A percentile compares a stretch with the other conserved stretches of the same genome.
Evolutionary conservation across 2,329 filamentous ascomycete species (phyloP).

Genomic region (Phaeosphaeria sp.): DNA sequence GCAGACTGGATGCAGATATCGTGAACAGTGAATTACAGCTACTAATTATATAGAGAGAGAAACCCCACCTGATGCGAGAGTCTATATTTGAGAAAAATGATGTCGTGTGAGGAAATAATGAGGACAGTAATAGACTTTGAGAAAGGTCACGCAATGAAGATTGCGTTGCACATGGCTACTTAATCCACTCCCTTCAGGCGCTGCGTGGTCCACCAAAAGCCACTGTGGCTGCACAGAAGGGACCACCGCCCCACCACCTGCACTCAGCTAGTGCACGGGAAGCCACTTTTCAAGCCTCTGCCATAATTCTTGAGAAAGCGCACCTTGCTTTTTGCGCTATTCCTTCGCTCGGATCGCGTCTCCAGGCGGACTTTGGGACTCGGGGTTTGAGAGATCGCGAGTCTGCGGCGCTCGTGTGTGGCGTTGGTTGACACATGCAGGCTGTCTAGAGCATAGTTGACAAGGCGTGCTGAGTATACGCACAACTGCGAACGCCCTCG

Average conservation of each 20-base stretch:
- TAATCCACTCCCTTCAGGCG: no score
- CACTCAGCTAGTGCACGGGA: constrained; percentile 33
- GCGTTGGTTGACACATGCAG: not conserved
- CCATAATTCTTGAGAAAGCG: not conserved
- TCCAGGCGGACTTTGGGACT: not conserved
- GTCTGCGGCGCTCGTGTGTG: not conserved
- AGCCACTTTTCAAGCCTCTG: constrained; percentile 24
- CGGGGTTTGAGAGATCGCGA: not conserved
- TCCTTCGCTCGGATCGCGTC: not conserved
- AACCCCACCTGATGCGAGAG: no score
- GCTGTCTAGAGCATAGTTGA: not conserved
- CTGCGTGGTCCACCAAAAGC: not conserved
- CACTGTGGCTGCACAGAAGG: not conserved
- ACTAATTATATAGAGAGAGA: no score
- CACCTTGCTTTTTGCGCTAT: not conserved
- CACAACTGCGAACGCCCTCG: not conserved
- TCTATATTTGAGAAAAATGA: no score
- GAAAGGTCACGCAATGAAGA: no score
- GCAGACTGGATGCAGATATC: no score
- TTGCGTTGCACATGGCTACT: no score
- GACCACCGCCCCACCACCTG: constrained; percentile 10
- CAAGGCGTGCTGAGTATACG: not conserved
- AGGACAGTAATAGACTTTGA: no score
- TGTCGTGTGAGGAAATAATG: no score
- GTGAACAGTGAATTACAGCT: no score